Evolutionary conservation across 805 yeast genomes (phyloP), one percentile per base, ranked within the genome.

Genomic region (Metschnikowia henanensis): DNA sequence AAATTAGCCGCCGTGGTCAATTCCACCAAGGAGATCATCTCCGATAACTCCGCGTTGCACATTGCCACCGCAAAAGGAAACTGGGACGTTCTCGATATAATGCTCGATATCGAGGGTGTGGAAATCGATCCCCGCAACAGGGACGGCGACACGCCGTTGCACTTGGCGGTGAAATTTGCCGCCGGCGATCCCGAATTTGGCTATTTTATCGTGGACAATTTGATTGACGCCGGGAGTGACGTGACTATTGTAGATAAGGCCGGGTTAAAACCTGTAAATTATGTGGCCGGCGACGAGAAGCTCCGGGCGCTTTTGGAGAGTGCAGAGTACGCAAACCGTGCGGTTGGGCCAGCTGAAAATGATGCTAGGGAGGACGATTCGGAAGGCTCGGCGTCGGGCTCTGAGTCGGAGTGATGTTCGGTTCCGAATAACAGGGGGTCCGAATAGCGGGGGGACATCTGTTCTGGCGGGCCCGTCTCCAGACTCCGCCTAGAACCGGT

Each of bases 151-250:
- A 88, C 97, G 1, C 97, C 99, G 12, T 75, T 94, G 50, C 98
- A 92, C 64, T 68, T 78, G 49, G 95, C 96, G 5, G 96, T 84
- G 12, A 77, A 77, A 48, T 92, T 86, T 62, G 75, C 91, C 12
- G 70, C 72, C 35, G 82, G 80, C 20, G 96, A 92, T 58, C 87
- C 94, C 0, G 97, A 87, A 47, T 90, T 85, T 62, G 97, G 96
- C 0, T 68, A 74, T 19, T 87, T 83, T 53, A 72, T 90, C 28
- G 80, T 83, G 10, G 95, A 87, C 57, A 85, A 84, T 60, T 75
- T 94, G 49, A 70, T 94, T 31, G 97, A 91, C 57, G 96, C 95
- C 22, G 98, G 99, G 3, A 83, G 94, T 1, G 94, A 91, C 64
- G 87, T 95, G 2, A 72, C 68, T 38, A 58, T 66, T 30, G 53